Base-by-base conservation (phyloP, 1,284 basidiomycete genomes). In the Phellopilus nigrolimitatus region DNA sequence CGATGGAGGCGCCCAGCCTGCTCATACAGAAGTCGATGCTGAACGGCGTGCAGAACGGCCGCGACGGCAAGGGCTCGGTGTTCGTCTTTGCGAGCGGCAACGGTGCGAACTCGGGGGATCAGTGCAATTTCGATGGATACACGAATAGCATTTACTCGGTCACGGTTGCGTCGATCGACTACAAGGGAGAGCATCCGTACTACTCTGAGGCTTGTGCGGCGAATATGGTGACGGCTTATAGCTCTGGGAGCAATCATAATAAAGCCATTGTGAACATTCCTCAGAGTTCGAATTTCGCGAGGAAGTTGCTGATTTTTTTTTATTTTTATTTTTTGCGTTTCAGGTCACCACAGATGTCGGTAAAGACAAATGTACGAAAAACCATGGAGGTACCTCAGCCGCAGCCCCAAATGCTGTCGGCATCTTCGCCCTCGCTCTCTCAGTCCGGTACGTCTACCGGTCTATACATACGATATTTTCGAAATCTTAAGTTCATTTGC, bases 61-160 rank as follows among this genome's bases (percentile, higher is more conserved):
- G 97, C 46, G 79, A 71, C 38, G 94, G 95, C 17, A 93, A 91
- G 63, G 97, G 97, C 2, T 93, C 88, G 37, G 75, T 99, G 57
- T 99, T 91, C 62, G 97, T 99, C 30, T 99, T 99, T 67, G 97
- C 97, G 1, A 95, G 93, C 53, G 97, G 97, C 1, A 99, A 99
- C 65, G 97, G 97, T 21, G 97, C 92, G 19, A 79, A 80, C 3
- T 77, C 78, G 44, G 91, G 89, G 25, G 97, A 99, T 65, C 97
- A 99, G 69, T 99, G 97, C 74, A 99, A 99, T 68, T 99, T 99
- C 65, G 97, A 99, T 61, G 97, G 97, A 6, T 99, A 99, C 68
- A 99, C 97, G 27, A 99, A 99, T 66, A 92, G 88, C 59, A 97
- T 99, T 58, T 98, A 94, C 70, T 93, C 89, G 5, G 84, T 99